Evolutionary conservation across 2,329 filamentous ascomycete species (phyloP), one percentile per base, ranked within the genome.

Genomic region (Ampelomyces quisqualis): DNA sequence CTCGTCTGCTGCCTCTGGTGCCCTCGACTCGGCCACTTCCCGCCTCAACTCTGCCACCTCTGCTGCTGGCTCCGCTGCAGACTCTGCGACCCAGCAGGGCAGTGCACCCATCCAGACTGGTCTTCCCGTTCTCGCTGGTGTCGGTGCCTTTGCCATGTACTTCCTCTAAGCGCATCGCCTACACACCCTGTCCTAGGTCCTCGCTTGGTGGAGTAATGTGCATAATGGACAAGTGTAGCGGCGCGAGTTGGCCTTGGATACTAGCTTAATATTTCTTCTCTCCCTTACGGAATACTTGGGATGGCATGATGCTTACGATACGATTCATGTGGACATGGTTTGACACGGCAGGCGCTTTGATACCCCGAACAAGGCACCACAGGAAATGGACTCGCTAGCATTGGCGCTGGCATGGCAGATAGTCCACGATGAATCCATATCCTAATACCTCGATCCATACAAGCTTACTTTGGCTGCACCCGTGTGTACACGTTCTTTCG

Each of bases 41-140:
- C 13, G n/a, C 17, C 7, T 42, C 15, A 40, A 30, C 19, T 54
- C 51, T 32, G 55, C 46, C 22, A 40, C 42, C 27, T 38, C 38
- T 13, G 51, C 51, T 31, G 34, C 44, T 30, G 36, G 43, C 22
- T 51, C 53, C 28, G 47, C 43, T 34, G 42, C 37, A 6, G 7
- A 33, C 13, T 26, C 23, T 9, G 32, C 47, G 20, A 22, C 46
- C 10, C 50, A 53, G 1, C 32, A 47, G 13, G 54, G 43, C 13
- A 28, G 48, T 39, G 63, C 64, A 24, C 47, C 65, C 45, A 62
- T 58, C 55, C 57, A 54, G 37, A 71, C 67, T 21, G 67, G 57
- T 41, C 51, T 65, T 17, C 65, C 68, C 23, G 34, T 70, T 24
- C 60, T 62, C 29, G 68, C 64, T 49, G 68, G 55, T 40, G 62